Percentiles rank a stretch among this genome's conserved stretches.
phyloP scores from a whole-genome alignment of 139 green algal genomes.

The Nannochloris sp. region DNA sequence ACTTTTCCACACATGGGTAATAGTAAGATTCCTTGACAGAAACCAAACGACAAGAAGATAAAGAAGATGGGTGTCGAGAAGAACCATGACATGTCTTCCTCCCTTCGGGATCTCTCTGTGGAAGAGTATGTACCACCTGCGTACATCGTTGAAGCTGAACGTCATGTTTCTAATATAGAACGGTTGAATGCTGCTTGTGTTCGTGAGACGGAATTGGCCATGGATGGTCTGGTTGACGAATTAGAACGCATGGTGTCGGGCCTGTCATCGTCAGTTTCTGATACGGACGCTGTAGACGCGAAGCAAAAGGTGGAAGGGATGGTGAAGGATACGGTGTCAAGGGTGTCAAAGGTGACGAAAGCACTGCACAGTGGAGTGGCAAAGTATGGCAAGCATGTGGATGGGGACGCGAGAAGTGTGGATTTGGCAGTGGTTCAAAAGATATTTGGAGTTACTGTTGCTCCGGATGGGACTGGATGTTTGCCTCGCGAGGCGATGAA shows the following conservation, averaged over 20 bases:
- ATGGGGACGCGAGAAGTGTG: too few species aligned
- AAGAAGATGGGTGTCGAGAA: too few species aligned
- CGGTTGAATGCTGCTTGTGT: neutral
- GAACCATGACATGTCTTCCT: too few species aligned
- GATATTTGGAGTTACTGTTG: neutral
- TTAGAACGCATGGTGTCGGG: neutral
- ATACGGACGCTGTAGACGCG: conserved; percentile 15
- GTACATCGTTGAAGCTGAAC: too few species aligned
- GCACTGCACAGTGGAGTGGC: conserved; percentile 63
- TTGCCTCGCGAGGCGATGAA: neutral
- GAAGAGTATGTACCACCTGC: too few species aligned
- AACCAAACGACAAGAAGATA: too few species aligned
- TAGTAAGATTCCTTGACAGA: too few species aligned
- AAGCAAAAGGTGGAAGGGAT: conserved; percentile 14
- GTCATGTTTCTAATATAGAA: neutral
- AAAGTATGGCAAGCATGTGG: conserved; percentile 61
- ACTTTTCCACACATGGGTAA: too few species aligned
- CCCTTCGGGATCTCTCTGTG: neutral
- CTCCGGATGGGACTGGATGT: neutral
- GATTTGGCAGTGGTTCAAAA: neutral
- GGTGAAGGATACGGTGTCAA: conserved; percentile 9
- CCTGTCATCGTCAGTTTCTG: neutral
- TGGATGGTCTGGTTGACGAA: neutral
- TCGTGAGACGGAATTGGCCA: neutral
- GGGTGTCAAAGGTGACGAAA: conserved; percentile 53